phyloP scores from a whole-genome alignment of 768 basidiomycete genomes.

The Crepidotus variabilis region DNA sequence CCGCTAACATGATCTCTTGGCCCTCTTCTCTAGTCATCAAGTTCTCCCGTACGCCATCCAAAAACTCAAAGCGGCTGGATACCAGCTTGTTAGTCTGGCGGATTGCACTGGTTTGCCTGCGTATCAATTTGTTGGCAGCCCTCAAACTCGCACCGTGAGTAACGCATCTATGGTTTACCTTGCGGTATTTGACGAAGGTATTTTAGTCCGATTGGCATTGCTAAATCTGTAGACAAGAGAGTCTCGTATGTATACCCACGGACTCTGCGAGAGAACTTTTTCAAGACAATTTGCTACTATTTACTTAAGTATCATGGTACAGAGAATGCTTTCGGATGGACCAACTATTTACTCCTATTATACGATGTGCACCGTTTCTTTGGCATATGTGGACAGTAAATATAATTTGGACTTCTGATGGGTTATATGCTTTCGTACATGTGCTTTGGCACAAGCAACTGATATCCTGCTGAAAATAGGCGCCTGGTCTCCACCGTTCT shows the following conservation, averaged over 20 bases:
- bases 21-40: conserved; percentile 17
- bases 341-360: too few relatives aligned
- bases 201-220: not conserved
- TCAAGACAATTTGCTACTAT: not conserved
- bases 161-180: not conserved
- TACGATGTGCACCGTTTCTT: too few relatives aligned
- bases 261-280: not conserved
- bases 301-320: too few relatives aligned
- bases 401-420: too few relatives aligned
- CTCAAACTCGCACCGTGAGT: not conserved
- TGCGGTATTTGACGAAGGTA: not conserved
- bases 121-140: conserved; percentile 27
- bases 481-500: too few relatives aligned
- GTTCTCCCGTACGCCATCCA: conserved; percentile 37
- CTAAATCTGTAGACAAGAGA: not conserved
- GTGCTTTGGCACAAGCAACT: too few relatives aligned
- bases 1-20: not conserved
- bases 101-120: conserved; percentile 37
- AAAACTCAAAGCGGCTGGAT: conserved; percentile 33
- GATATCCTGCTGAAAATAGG: too few relatives aligned
- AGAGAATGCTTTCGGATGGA: too few relatives aligned
- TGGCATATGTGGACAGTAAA: too few relatives aligned
- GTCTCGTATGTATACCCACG: not conserved
- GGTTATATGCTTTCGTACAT: too few relatives aligned
- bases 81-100: conserved; percentile 38